These are phyloP conservation scores for Malassezia psittaci DNA, from an alignment of 1,284 basidiomycete genomes.

Conservation along the genomic window DNA sequence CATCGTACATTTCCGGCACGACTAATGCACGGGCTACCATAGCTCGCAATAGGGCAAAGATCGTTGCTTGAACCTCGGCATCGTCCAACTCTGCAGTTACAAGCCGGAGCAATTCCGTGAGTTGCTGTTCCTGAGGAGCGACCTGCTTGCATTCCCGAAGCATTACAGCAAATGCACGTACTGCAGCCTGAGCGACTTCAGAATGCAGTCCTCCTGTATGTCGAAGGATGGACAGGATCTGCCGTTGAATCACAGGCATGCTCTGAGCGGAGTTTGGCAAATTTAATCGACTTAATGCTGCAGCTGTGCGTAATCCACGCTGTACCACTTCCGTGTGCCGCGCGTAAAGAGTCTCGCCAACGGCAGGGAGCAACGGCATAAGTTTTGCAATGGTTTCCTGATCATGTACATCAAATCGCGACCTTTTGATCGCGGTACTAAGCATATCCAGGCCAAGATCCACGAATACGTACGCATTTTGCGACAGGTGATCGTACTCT, in stretches of 20 bases:
- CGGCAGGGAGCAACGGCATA: slow-evolving; percentile 72
- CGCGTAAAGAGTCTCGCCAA: slow-evolving; percentile 88
- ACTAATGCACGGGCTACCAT: slow-evolving; percentile 83
- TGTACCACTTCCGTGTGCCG: slow-evolving; percentile 67
- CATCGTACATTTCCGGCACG: slow-evolving; percentile 90
- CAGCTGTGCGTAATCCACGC: slow-evolving; percentile 68
- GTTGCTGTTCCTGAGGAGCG: slow-evolving; percentile 76
- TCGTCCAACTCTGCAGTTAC: slow-evolving; percentile 89
- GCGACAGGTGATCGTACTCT: slow-evolving; percentile 48
- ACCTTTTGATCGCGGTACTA: slow-evolving; percentile 72
- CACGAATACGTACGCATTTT: slow-evolving; percentile 67
- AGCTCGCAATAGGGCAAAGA: slow-evolving; percentile 83
- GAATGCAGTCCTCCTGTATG: slow-evolving; percentile 78
- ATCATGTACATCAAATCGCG: slow-evolving; percentile 75
- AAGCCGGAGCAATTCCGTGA: slow-evolving; percentile 74
- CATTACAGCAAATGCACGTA: slow-evolving; percentile 75
- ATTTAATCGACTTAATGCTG: slow-evolving; percentile 74
- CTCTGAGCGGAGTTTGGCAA: slow-evolving; percentile 66
- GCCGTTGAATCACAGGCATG: slow-evolving; percentile 71
- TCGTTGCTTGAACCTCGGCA: slow-evolving; percentile 65
- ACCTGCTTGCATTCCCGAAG: slow-evolving; percentile 58
- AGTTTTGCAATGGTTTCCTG: slow-evolving; percentile 63
- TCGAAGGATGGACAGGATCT: slow-evolving; percentile 75
- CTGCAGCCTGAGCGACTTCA: slow-evolving; percentile 74
- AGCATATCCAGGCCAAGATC: slow-evolving; percentile 86